Evolutionary conservation across 805 yeast species (phyloP).

Genomic region (Cyberlindnera nakhonratchasimensis): DNA sequence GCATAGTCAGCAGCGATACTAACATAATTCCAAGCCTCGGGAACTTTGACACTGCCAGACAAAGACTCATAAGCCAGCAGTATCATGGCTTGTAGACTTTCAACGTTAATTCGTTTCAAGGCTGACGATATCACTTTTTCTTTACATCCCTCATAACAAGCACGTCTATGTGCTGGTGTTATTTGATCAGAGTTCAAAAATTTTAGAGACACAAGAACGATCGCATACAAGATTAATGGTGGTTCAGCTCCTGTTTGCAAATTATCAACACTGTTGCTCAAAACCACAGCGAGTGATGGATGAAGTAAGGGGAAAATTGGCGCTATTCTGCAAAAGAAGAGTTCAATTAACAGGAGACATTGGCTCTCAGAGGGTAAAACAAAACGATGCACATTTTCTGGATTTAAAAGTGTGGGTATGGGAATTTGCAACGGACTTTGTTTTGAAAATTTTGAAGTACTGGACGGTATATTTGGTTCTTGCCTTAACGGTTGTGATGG

Average conservation of each 20-base stretch:
- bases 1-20: constrained; percentile 28
- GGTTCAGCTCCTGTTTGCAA: constrained; percentile 16
- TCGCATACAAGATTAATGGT: constrained; percentile 18
- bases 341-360: constrained; percentile 17
- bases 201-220: constrained; percentile 22
- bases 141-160: constrained; percentile 17
- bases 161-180: constrained; percentile 10
- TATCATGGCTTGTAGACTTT: constrained; percentile 22
- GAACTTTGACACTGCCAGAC: constrained; percentile 24
- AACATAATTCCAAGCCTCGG: constrained; percentile 28
- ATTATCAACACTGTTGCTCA: constrained; percentile 8
- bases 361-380: constrained; percentile 17
- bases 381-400: constrained; percentile 3
- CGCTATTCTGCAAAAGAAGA: constrained; percentile 19
- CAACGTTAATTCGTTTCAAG: constrained; percentile 21
- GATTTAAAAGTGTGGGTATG: constrained; percentile 21
- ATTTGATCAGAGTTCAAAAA: constrained; percentile 22
- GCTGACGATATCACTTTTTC: constrained; percentile 22
- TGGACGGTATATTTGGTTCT: background rate
- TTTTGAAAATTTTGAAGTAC: background rate
- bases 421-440: constrained; percentile 17
- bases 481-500: background rate
- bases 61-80: constrained; percentile 24
- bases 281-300: constrained; percentile 16
- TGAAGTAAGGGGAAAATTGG: constrained; percentile 25